These are phyloP conservation scores for Colletotrichum tropicale DNA, from an alignment of 2,329 filamentous ascomycete genomes.

Conservation along the genomic window DNA sequence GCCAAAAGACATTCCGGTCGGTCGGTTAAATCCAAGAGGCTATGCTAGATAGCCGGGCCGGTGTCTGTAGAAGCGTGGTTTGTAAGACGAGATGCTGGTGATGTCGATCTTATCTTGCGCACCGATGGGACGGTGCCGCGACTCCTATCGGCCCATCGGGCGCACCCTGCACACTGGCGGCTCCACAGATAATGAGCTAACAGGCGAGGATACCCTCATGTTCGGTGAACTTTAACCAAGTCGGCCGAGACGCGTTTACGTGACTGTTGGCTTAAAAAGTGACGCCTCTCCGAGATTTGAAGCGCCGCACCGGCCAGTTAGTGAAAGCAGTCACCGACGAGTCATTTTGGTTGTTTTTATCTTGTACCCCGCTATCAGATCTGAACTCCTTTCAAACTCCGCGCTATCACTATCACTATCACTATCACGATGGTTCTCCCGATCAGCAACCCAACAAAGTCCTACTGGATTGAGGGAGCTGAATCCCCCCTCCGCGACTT, in stretches of 20 bases:
- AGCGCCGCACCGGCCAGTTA: not conserved
- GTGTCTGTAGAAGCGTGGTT: not conserved
- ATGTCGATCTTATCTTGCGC: not conserved
- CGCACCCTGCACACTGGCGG: not conserved
- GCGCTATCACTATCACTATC: not conserved
- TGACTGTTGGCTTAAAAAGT: not conserved
- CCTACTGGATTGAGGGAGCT: slow-evolving; percentile 41
- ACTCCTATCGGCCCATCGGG: not conserved
- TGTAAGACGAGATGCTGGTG: not conserved
- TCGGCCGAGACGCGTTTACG: not conserved
- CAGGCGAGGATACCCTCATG: not conserved
- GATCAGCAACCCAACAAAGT: slow-evolving; percentile 26
- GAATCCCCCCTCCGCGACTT: slow-evolving; percentile 37
- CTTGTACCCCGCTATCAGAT: not conserved
- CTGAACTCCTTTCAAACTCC: not conserved
- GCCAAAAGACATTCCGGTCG: not conserved
- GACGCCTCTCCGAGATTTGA: not conserved
- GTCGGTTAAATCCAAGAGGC: not conserved
- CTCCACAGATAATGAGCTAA: not conserved
- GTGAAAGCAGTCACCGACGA: not conserved
- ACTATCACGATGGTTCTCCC: slow-evolving; percentile 17
- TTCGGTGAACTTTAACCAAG: not conserved
- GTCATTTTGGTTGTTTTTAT: not conserved
- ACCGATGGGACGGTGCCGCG: not conserved
- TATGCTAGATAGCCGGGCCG: not conserved